These are phyloP conservation scores for Bremia lactucae DNA, from an alignment of 352 stramenopile species.

Conservation along the genomic window DNA sequence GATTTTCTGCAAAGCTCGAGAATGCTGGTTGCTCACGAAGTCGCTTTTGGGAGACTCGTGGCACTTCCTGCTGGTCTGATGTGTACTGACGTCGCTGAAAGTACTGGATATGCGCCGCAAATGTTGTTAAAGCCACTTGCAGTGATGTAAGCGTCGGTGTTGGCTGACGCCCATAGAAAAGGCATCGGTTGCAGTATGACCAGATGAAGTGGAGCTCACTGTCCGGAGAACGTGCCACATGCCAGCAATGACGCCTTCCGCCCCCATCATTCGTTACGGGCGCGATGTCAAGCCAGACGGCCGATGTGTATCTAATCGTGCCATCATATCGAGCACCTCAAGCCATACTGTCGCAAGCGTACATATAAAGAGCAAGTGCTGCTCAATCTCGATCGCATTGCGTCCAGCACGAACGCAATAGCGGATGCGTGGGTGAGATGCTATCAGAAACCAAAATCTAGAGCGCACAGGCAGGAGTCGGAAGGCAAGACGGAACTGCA, in stretches of 20 bases:
- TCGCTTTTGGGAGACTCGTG: too few relatives aligned
- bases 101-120: background rate
- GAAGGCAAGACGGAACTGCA: background rate
- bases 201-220: background rate
- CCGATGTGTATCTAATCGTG: background rate
- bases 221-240: background rate
- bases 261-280: background rate
- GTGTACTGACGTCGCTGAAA: background rate
- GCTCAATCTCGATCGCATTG: background rate
- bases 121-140: background rate
- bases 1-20: too few relatives aligned
- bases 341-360: background rate
- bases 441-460: background rate
- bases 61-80: too few relatives aligned
- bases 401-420: background rate
- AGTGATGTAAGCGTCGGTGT: background rate
- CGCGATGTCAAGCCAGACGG: background rate
- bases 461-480: background rate
- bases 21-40: too few relatives aligned
- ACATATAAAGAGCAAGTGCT: background rate
- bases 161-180: background rate
- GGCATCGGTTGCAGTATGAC: background rate
- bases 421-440: background rate
- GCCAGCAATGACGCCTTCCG: too few relatives aligned
- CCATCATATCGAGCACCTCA: background rate